Percentiles rank a stretch among this genome's conserved stretches.
phyloP scores from a whole-genome alignment of 2,329 filamentous ascomycete species.

The Herpotrichia juniperi region DNA sequence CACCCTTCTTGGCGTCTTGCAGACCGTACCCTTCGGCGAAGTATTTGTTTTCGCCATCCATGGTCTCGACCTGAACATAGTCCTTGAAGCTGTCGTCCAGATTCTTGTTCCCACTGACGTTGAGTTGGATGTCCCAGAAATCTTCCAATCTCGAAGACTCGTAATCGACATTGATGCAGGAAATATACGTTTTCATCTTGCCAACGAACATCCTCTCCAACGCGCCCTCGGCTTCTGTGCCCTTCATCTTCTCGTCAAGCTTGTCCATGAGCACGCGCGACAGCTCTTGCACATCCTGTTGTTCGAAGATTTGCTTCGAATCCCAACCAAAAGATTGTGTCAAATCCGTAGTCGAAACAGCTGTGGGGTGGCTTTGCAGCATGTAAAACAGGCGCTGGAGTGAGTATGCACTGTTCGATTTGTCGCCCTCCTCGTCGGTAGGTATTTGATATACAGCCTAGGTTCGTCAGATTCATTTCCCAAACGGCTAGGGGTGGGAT shows the following conservation, averaged over 20 bases:
- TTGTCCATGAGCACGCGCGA: slow-evolving; percentile 97
- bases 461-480: slow-evolving; percentile 7
- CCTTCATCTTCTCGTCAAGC: slow-evolving; percentile 98
- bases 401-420: slow-evolving; percentile 89
- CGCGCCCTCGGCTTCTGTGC: slow-evolving; percentile 86
- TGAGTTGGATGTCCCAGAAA: slow-evolving; percentile 98
- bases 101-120: slow-evolving; percentile 91
- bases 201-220: slow-evolving; percentile 92
- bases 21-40: slow-evolving; percentile 90
- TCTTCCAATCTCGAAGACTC: slow-evolving; percentile 95
- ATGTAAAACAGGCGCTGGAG: slow-evolving; percentile 94
- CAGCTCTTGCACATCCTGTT: slow-evolving; percentile 97
- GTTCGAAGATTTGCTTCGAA: slow-evolving; percentile 95
- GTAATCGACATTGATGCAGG: slow-evolving; percentile 97
- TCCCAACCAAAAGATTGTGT: slow-evolving; percentile 99
- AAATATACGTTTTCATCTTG: slow-evolving; percentile 98
- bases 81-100: slow-evolving; percentile 94
- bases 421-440: slow-evolving; percentile 80
- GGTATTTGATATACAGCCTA: slow-evolving; percentile 97
- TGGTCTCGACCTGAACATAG: slow-evolving; percentile 94
- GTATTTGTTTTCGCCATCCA: slow-evolving; percentile 98
- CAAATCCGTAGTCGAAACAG: slow-evolving; percentile 89
- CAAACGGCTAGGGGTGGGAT: slow-evolving; percentile 7
- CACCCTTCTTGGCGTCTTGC: slow-evolving; percentile 96
- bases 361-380: slow-evolving; percentile 81